Evolutionary conservation across 1,139 yeast genomes (phyloP).

Genomic region (Saccharomyces uvarum): DNA sequence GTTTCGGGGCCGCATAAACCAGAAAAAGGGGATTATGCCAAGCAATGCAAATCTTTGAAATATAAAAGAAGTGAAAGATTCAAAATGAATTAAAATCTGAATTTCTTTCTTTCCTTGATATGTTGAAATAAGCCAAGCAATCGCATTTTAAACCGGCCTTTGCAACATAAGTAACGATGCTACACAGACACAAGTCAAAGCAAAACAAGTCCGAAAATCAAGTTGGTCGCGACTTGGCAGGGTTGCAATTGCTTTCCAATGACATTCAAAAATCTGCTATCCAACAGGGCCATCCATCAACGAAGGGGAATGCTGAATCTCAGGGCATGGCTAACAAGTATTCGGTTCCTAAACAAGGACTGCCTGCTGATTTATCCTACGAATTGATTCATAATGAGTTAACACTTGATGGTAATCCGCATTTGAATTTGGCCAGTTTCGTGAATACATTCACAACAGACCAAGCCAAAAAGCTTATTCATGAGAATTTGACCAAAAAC

Average conservation of each 20-base stretch:
- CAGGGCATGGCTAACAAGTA: constrained; percentile 34
- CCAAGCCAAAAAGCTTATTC: constrained; percentile 43
- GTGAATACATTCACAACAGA: constrained; percentile 68
- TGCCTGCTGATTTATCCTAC: constrained; percentile 48
- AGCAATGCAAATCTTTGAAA: neutral
- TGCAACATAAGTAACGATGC: neutral
- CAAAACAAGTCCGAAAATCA: constrained; percentile 1
- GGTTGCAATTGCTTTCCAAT: neutral
- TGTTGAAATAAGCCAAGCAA: neutral
- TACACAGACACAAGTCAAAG: constrained; percentile 4
- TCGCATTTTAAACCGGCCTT: neutral
- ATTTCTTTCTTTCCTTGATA: neutral
- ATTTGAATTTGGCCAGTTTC: constrained; percentile 78
- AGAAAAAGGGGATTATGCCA: neutral
- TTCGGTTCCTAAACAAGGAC: constrained; percentile 51
- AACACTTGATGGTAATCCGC: constrained; percentile 76
- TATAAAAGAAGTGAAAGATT: neutral
- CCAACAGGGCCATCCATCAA: neutral
- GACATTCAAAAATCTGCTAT: neutral
- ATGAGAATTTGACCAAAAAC: constrained; percentile 74
- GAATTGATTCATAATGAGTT: constrained; percentile 64
- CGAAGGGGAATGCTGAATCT: constrained; percentile 4
- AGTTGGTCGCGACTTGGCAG: neutral
- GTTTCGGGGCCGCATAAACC: neutral
- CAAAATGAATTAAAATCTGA: neutral